Percentiles rank a stretch among this genome's conserved stretches.
These are phyloP conservation scores for Knufia fluminis DNA, from an alignment of 2,329 filamentous ascomycete species.

Conservation along the genomic window DNA sequence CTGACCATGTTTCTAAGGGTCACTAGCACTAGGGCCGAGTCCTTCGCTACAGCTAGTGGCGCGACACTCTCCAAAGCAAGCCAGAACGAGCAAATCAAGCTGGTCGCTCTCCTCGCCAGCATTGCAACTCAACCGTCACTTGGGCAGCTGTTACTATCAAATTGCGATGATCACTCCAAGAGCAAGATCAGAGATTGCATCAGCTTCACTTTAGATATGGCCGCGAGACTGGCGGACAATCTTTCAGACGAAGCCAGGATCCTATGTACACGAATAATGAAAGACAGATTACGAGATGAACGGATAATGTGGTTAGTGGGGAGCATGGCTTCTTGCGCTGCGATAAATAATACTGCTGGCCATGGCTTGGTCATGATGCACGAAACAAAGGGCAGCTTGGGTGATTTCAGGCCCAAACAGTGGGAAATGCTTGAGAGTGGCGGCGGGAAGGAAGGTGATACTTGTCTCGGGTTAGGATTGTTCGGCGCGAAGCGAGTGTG, in stretches of 20 bases:
- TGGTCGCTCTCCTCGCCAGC: constrained; percentile 22
- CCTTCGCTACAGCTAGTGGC: constrained; percentile 5
- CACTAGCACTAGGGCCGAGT: constrained; percentile 11
- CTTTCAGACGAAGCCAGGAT: constrained; percentile 36
- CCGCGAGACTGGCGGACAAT: constrained; percentile 35
- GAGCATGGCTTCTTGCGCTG: constrained; percentile 17
- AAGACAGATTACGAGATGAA: constrained; percentile 25
- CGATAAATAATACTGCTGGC: constrained; percentile 12
- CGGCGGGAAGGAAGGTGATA: constrained; percentile 20
- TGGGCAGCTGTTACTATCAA: constrained; percentile 24
- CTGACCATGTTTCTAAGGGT: constrained; percentile 17
- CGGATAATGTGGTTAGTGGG: constrained; percentile 19
- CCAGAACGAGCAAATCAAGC: constrained; percentile 19
- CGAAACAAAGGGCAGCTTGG: constrained; percentile 17
- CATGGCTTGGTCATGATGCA: constrained; percentile 17
- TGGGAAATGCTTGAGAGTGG: constrained; percentile 23
- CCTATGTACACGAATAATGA: constrained; percentile 34
- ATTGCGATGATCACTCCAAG: constrained; percentile 26
- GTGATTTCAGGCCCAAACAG: constrained; percentile 21
- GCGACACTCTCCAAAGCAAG: constrained; percentile 12
- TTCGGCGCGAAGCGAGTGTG: constrained; percentile 17
- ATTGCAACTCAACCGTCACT: constrained; percentile 26
- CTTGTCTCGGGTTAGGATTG: constrained; percentile 20
- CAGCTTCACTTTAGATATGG: constrained; percentile 35
- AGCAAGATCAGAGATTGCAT: constrained; percentile 13